Base-by-base conservation (phyloP, 441 rosid species). In the Croton laevigatus region DNA sequence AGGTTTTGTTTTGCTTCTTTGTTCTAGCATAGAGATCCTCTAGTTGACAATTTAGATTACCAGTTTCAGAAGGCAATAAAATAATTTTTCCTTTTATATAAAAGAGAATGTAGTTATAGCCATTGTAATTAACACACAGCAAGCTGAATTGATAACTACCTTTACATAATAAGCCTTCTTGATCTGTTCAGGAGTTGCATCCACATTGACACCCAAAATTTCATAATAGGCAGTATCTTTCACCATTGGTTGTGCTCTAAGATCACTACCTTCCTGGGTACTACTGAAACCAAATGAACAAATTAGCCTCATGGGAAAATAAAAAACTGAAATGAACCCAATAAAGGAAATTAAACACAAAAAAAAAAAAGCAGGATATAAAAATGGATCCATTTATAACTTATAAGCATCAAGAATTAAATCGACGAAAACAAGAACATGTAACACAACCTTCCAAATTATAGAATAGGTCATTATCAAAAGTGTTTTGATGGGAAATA, bases 91-190 rank as follows among this genome's bases (percentile, higher is more conserved):
- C 13, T n/a, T 3, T 8, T 17, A 17, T 27, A 27, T 27, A 13
- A 38, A 34, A 9, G 57, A 8, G 58, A 49, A 11, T 52, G 72
- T 42, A 67, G 68, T 63, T 60, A 44, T 61, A 40, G 37, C 48
- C 2, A 36, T 6, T 62, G 17, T 4, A 66, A 19, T 59, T 23
- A 44, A 60, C 61, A 44, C 54, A 16, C 22, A 62, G 42, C 11
- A 27, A 14, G 44, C 58, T 23, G 57, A 57, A 45, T 22, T 17
- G 64, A 69, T 59, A 62, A 5, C 77, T 71, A 75, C 99, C 86
- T 93, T 88, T 66, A 88, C 70, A 69, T 89, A 87, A 79, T 91
- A 95, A 73, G 99, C 99, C 84, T 91, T 95, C 86, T 93, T 95
- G 72, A 93, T 95, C 71, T 93, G 96, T 46, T 89, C 88, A 3